phyloP scores from a whole-genome alignment of 257 asterid genomes.

The Nicotiana undulata region DNA sequence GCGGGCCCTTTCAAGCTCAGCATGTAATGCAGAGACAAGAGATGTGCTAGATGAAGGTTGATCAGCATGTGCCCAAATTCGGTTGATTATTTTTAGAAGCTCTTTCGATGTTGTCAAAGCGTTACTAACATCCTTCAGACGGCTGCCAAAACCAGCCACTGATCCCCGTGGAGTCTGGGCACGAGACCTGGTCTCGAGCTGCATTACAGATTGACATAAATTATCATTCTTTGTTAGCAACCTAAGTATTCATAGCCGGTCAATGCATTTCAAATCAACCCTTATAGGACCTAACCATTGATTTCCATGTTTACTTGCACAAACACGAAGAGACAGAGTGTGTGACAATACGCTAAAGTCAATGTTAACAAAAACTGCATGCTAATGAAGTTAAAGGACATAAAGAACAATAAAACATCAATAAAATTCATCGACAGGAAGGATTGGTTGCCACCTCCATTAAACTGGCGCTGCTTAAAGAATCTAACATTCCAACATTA shows the following conservation, averaged over 20 bases:
- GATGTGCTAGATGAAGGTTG: slow-evolving; percentile 80
- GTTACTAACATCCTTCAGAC: slow-evolving; percentile 72
- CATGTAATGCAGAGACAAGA: slow-evolving; percentile 81
- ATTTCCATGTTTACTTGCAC: neutral
- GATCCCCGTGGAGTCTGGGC: slow-evolving; percentile 54
- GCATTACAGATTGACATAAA: slow-evolving; percentile 14
- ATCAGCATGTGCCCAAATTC: slow-evolving; percentile 72
- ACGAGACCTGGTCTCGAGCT: slow-evolving; percentile 78
- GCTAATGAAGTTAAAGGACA: neutral
- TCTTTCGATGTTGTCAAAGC: slow-evolving; percentile 91
- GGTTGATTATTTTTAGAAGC: slow-evolving; percentile 78
- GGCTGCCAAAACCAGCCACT: slow-evolving; percentile 32
- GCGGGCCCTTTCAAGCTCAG: slow-evolving; percentile 95
- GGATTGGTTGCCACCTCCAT: slow-evolving; percentile 55
- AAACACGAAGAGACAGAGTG: neutral
- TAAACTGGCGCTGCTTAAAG: slow-evolving; percentile 68
- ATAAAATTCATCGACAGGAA: neutral
- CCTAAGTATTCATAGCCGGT: neutral
- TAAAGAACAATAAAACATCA: neutral
- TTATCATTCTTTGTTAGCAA: neutral
- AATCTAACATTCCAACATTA: slow-evolving; percentile 39
- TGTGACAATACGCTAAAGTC: neutral
- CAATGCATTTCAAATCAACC: neutral
- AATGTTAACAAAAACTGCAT: neutral
- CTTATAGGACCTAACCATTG: neutral